Base-by-base conservation (phyloP, 2,329 filamentous ascomycete species). In the Rachicladosporium sp. region DNA sequence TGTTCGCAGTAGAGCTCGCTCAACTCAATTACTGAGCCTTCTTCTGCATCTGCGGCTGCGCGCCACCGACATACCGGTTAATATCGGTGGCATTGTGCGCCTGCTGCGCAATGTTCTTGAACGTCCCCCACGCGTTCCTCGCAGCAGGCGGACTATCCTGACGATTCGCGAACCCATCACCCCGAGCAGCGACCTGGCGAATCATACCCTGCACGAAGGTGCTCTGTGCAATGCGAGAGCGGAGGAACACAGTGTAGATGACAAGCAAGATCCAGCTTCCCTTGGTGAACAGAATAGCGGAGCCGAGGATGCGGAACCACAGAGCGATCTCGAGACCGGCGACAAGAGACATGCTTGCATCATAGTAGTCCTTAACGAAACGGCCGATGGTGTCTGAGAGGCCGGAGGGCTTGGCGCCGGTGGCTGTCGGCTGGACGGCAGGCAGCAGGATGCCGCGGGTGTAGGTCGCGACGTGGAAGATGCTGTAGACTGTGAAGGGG, bases 321-420 rank as follows among this genome's bases (percentile, higher is more conserved):
- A 96, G 77, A 31, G 75, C 66, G 50, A 96, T 85, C 69, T 98
- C 91, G 43, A 98, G 82, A 35, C 72, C 69, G 30, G 89, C 82
- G 27, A 98, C 91, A 45, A 96, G 70, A 42, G 82, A 84, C 91
- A 98, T 98, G 64, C 86, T 93, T 45, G 76, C 68, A 61, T 98
- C 91, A 60, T 98, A 98, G 75, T 96, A 95, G 61, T 87, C 78
- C 78, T 96, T 96, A 62, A 98, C 87, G 56, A 98, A 98, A 55
- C 73, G 74, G 52, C 87, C 87, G 61, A 98, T 94, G 51, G 72
- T 75, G 46, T 95, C 87, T 39, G 83, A 80, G 41, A 87, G 65
- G 33, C 78, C 77, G 45, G 73, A 72, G 53, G 56, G 67, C 64
- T 60, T 81, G 43, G 76, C 72, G 32, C 73, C 69, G 29, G 68